These are phyloP conservation scores for Mycena galericulata DNA, from an alignment of 768 basidiomycete genomes.

Conservation along the genomic window DNA sequence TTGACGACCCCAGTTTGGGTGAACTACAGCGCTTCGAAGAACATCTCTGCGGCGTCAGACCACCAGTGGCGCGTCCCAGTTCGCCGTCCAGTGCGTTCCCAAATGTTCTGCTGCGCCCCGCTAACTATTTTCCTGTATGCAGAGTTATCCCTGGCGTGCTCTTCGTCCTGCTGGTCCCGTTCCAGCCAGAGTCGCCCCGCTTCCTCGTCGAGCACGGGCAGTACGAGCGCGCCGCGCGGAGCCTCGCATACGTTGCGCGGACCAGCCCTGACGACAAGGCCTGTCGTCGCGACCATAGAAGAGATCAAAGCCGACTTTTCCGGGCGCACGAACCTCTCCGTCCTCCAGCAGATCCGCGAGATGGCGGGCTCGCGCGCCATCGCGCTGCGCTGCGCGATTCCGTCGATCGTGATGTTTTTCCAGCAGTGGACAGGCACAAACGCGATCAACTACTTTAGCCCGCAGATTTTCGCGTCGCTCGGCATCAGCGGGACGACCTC, in stretches of 20 bases:
- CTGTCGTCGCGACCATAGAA: conserved; percentile 52
- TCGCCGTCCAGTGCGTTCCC: conserved; percentile 55
- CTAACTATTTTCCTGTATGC: neutral
- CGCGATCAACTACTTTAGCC: conserved; percentile 68
- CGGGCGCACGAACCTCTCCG: conserved; percentile 36
- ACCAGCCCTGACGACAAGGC: conserved; percentile 47
- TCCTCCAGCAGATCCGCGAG: conserved; percentile 50
- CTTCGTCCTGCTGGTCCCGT: conserved; percentile 58
- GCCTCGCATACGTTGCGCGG: conserved; percentile 54
- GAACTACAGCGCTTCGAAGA: conserved; percentile 56
- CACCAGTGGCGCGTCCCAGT: conserved; percentile 67
- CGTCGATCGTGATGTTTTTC: conserved; percentile 58
- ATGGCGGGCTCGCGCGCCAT: conserved; percentile 58
- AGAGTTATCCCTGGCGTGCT: conserved; percentile 63
- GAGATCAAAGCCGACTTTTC: conserved; percentile 62
- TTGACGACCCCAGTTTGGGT: conserved; percentile 53
- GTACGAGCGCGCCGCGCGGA: conserved; percentile 54
- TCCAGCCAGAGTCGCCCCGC: conserved; percentile 67
- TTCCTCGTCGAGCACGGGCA: conserved; percentile 64
- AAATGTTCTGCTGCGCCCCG: neutral
- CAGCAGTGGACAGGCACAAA: conserved; percentile 67
- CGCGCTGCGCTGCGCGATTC: conserved; percentile 57
- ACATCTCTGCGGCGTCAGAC: conserved; percentile 49
- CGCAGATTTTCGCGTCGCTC: conserved; percentile 60
- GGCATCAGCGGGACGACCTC: conserved; percentile 59